These are phyloP conservation scores for Penicillium angulare DNA, from an alignment of 495 filamentous ascomycete species.

Conservation along the genomic window DNA sequence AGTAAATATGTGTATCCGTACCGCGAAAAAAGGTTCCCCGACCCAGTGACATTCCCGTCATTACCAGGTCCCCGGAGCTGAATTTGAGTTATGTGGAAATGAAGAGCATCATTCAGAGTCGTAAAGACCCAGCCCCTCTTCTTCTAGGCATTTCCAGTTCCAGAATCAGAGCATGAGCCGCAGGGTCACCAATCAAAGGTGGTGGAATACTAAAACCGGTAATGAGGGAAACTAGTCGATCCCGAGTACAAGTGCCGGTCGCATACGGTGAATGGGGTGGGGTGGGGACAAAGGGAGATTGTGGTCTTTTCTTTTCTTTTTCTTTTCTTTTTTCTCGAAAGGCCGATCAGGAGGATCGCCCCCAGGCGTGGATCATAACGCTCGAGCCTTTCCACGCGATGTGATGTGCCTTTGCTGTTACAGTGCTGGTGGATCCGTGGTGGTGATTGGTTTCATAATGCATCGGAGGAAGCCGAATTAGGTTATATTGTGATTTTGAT, in stretches of 20 bases:
- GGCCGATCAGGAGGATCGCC: slow-evolving; percentile 23
- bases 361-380: slow-evolving; percentile 20
- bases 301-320: too few species aligned
- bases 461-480: not conserved
- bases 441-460: not conserved
- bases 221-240: slow-evolving; percentile 16
- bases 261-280: not conserved
- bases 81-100: not conserved
- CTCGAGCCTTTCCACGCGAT: slow-evolving; percentile 17
- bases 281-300: too few species aligned
- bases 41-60: too few species aligned
- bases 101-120: not conserved
- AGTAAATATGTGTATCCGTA: too few species aligned
- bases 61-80: not conserved
- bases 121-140: not conserved
- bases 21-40: not conserved
- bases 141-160: not conserved
- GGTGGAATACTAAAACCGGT: slow-evolving; percentile 19
- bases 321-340: not conserved
- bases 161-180: too few species aligned
- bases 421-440: not conserved
- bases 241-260: slow-evolving; percentile 23
- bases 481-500: too few species aligned
- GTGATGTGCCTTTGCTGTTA: not conserved
- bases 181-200: slow-evolving; percentile 18